A percentile compares a stretch with the other conserved stretches of the same genome.
Evolutionary conservation across 441 rosid species (phyloP).

Genomic region (Eutrema salsugineum): DNA sequence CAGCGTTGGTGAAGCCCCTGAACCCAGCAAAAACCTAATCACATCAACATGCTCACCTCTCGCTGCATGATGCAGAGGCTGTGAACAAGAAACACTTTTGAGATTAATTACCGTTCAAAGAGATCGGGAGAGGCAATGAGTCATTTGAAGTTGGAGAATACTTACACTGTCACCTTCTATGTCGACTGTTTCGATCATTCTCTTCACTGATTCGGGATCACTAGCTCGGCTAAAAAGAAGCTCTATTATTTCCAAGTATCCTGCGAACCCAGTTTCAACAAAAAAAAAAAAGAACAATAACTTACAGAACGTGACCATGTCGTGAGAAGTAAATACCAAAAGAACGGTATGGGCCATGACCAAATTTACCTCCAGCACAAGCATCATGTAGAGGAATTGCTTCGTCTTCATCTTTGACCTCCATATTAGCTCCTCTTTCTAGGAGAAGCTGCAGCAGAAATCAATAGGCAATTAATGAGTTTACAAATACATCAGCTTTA

Average conservation of each 20-base stretch:
- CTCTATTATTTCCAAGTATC: conserved; percentile 63
- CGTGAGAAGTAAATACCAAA: neutral
- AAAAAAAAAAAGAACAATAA: neutral
- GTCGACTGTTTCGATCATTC: conserved; percentile 76
- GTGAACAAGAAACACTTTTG: conserved; percentile 11
- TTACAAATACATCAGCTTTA: neutral
- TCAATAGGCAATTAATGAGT: neutral
- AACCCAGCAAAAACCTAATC: conserved; percentile 57
- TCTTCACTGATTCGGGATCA: conserved; percentile 40
- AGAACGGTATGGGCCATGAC: neutral
- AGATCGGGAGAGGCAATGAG: neutral
- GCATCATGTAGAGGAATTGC: conserved; percentile 93
- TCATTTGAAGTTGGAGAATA: conserved; percentile 5
- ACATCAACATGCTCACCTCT: conserved; percentile 81
- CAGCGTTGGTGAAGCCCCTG: conserved; percentile 66
- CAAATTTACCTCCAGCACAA: conserved; percentile 70
- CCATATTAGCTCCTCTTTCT: conserved; percentile 85
- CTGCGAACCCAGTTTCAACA: conserved; percentile 32
- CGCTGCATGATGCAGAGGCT: conserved; percentile 97
- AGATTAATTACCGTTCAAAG: neutral
- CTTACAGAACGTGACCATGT: neutral
- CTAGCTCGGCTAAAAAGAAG: conserved; percentile 58
- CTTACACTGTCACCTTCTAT: conserved; percentile 87
- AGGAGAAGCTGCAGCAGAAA: conserved; percentile 54
- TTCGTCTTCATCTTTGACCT: conserved; percentile 82